phyloP scores from a whole-genome alignment of 2,329 filamentous ascomycete species.

The Cladophialophora bantiana region DNA sequence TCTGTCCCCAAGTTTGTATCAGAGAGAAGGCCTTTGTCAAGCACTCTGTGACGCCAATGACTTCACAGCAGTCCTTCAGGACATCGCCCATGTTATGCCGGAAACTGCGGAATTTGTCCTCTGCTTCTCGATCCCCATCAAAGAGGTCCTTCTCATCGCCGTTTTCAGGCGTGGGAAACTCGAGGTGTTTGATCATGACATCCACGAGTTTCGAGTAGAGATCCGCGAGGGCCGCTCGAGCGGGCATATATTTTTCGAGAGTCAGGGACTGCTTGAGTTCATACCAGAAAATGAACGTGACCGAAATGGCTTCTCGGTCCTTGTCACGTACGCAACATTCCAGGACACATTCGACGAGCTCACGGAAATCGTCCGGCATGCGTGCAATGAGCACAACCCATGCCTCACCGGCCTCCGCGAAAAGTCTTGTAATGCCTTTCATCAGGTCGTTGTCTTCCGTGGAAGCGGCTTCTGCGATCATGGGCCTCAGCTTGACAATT shows the following conservation, averaged over 20 bases:
- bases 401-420: slow-evolving; percentile 89
- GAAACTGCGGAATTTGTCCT: slow-evolving; percentile 97
- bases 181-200: slow-evolving; percentile 86
- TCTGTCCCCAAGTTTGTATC: slow-evolving; percentile 87
- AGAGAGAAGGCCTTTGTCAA: slow-evolving; percentile 84
- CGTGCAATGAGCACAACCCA: slow-evolving; percentile 94
- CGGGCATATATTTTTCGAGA: slow-evolving; percentile 84
- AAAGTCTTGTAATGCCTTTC: slow-evolving; percentile 87
- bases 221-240: slow-evolving; percentile 77
- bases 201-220: slow-evolving; percentile 90
- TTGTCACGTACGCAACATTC: slow-evolving; percentile 88
- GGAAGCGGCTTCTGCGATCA: slow-evolving; percentile 75
- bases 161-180: slow-evolving; percentile 80
- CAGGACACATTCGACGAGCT: slow-evolving; percentile 86
- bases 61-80: slow-evolving; percentile 94
- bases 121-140: slow-evolving; percentile 91
- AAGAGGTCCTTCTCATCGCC: slow-evolving; percentile 83
- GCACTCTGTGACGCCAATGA: slow-evolving; percentile 91
- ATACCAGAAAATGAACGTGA: slow-evolving; percentile 98
- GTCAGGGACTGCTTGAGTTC: slow-evolving; percentile 97
- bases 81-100: slow-evolving; percentile 97
- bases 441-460: slow-evolving; percentile 85
- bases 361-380: slow-evolving; percentile 79
- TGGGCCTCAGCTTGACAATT: slow-evolving; percentile 76
- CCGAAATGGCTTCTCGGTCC: slow-evolving; percentile 87